These are phyloP conservation scores for Zoysia japonica DNA, from an alignment of 176 grass and related monocot species.

Conservation along the genomic window DNA sequence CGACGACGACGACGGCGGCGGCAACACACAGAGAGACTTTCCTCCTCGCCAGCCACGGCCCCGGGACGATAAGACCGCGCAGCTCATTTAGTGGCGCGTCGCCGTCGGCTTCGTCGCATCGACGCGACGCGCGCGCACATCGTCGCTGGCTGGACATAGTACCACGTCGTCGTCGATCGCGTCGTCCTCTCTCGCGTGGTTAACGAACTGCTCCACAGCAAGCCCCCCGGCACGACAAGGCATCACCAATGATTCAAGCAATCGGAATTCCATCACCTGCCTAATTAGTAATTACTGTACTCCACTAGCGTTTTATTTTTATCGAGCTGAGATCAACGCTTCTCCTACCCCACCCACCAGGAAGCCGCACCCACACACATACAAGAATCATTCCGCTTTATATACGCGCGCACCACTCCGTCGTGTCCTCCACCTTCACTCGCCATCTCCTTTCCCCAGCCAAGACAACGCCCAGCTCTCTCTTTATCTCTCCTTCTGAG, in stretches of 20 bases:
- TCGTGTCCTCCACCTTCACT: constrained; percentile 7
- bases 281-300: neutral
- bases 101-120: neutral
- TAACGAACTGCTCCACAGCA: neutral
- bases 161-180: constrained; percentile 29
- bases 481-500: too few relatives aligned
- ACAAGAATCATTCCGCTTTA: neutral
- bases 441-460: neutral
- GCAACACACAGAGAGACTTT: neutral
- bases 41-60: neutral
- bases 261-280: constrained; percentile 30
- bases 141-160: neutral
- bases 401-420: constrained; percentile 29
- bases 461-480: neutral
- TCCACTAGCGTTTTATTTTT: neutral
- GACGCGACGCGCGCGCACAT: neutral
- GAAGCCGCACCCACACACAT: neutral
- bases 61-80: constrained; percentile 29
- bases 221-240: neutral
- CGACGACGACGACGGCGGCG: too few relatives aligned
- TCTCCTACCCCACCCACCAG: constrained; percentile 32
- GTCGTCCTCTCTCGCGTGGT: neutral
- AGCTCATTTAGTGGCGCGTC: constrained; percentile 40
- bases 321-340: neutral
- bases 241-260: constrained; percentile 34